Evolutionary conservation across 2,329 filamentous ascomycete species (phyloP).

Genomic region (Stagonosporopsis chrysanthemi): DNA sequence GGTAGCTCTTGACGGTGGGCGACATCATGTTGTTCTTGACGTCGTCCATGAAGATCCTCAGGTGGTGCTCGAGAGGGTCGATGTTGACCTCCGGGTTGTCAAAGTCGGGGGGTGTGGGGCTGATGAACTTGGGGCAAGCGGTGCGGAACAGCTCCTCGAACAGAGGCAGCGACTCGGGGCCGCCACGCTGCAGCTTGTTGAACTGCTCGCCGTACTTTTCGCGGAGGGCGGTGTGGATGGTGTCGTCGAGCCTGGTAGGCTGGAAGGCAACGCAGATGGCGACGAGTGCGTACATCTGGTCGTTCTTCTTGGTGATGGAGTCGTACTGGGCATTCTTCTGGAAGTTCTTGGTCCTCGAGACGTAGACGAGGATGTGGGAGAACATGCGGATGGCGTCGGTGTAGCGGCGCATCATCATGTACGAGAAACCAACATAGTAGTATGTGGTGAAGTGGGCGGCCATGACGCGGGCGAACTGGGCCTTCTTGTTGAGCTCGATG

Average conservation of each 20-base stretch:
- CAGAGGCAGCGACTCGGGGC: constrained; percentile 91
- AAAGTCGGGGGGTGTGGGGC: constrained; percentile 94
- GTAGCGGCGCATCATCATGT: constrained; percentile 99
- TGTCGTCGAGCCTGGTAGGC: constrained; percentile 96
- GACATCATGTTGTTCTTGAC: constrained; percentile 99
- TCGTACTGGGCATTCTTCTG: constrained; percentile 99
- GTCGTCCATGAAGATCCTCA: constrained; percentile 98
- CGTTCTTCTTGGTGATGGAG: constrained; percentile 99
- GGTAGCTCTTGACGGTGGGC: constrained; percentile 96
- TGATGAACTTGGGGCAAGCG: constrained; percentile 99
- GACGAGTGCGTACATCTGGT: constrained; percentile 99
- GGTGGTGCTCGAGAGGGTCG: constrained; percentile 96
- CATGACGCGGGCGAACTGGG: constrained; percentile 99
- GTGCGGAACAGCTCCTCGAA: constrained; percentile 98
- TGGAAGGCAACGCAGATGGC: constrained; percentile 99
- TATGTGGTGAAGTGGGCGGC: constrained; percentile 99
- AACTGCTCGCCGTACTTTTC: constrained; percentile 99
- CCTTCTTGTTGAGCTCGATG: constrained; percentile 99
- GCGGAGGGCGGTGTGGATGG: constrained; percentile 94
- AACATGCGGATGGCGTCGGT: constrained; percentile 99
- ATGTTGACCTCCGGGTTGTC: constrained; percentile 96
- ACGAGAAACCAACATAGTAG: constrained; percentile 99
- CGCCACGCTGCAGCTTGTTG: constrained; percentile 92
- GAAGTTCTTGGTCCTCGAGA: constrained; percentile 99
- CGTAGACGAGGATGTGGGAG: constrained; percentile 99